phyloP scores from a whole-genome alignment of 2,329 filamentous ascomycete species.

The Colletotrichum navitas region DNA sequence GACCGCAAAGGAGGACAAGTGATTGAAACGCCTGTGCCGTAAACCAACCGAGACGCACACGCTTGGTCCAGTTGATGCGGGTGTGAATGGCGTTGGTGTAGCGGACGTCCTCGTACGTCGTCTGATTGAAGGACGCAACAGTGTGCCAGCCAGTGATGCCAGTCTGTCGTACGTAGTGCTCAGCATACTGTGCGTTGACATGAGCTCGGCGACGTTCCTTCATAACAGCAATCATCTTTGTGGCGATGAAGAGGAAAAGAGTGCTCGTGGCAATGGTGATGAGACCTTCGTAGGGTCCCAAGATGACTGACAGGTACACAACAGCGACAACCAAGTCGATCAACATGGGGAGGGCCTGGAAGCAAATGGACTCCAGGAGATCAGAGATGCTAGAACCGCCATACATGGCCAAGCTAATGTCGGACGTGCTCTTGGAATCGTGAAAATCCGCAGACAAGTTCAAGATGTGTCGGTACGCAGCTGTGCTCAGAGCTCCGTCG shows the following conservation, averaged over 20 bases:
- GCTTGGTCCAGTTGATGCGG: constrained; percentile 39
- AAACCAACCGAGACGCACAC: constrained; percentile 39
- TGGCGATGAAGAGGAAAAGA: constrained; percentile 67
- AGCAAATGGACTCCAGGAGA: constrained; percentile 69
- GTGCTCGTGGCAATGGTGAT: constrained; percentile 71
- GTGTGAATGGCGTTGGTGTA: constrained; percentile 62
- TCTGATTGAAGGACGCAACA: constrained; percentile 70
- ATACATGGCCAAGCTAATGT: constrained; percentile 69
- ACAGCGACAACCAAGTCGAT: constrained; percentile 71
- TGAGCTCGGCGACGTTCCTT: constrained; percentile 63
- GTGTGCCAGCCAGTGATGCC: constrained; percentile 72
- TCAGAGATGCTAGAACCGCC: constrained; percentile 66
- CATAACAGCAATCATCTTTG: constrained; percentile 63
- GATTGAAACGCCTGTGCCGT: constrained; percentile 46
- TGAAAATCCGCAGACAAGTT: constrained; percentile 72
- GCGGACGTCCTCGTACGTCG: constrained; percentile 67
- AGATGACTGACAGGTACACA: constrained; percentile 69
- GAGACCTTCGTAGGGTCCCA: constrained; percentile 72
- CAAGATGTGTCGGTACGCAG: constrained; percentile 71
- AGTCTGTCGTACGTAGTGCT: constrained; percentile 67
- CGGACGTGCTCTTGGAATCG: constrained; percentile 70
- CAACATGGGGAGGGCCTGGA: constrained; percentile 70
- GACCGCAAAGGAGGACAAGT: constrained; percentile 75
- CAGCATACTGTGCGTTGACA: constrained; percentile 66
- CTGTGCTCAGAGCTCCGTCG: constrained; percentile 64